Evolutionary conservation across 2,329 filamentous ascomycete species (phyloP).

Genomic region (Sporothrix protearum): DNA sequence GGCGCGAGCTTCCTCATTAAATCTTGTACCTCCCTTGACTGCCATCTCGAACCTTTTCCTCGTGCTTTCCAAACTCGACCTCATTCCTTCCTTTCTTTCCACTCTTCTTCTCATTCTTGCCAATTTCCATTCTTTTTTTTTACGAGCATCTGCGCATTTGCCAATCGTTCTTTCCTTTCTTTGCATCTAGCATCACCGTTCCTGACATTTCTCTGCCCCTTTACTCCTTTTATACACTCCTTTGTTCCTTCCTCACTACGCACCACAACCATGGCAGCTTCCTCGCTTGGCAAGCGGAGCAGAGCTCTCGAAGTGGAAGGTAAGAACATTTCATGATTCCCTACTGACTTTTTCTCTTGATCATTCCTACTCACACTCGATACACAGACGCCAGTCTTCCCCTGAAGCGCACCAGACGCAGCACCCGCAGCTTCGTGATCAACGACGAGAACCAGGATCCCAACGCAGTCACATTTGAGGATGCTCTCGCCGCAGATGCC

Average conservation of each 20-base stretch:
- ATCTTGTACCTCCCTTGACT: constrained; percentile 19
- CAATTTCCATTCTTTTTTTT: not conserved
- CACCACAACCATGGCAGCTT: constrained; percentile 18
- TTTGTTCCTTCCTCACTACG: not conserved
- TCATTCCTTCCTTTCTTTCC: constrained; percentile 5
- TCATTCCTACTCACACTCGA: constrained; percentile 14
- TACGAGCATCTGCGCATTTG: not conserved
- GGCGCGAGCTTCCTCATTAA: constrained; percentile 19
- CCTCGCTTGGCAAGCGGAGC: constrained; percentile 25
- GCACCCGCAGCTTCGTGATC: constrained; percentile 42
- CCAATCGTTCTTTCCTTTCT: constrained; percentile 5
- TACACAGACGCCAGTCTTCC: constrained; percentile 35
- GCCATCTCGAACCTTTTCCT: not conserved
- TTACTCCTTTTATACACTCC: not conserved
- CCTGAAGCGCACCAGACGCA: constrained; percentile 47
- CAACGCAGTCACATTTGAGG: constrained; percentile 39
- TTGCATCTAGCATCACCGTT: not conserved
- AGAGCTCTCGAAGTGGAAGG: constrained; percentile 17
- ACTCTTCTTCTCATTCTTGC: constrained; percentile 13
- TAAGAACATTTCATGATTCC: constrained; percentile 10
- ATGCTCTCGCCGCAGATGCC: constrained; percentile 34
- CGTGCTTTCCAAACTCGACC: not conserved
- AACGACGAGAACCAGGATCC: constrained; percentile 69
- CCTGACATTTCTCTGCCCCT: constrained; percentile 11
- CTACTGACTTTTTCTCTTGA: not conserved